Percentiles rank a stretch among this genome's conserved stretches.
These are phyloP conservation scores for Tetracladium setigerum DNA, from an alignment of 495 filamentous ascomycete genomes.

Conservation along the genomic window DNA sequence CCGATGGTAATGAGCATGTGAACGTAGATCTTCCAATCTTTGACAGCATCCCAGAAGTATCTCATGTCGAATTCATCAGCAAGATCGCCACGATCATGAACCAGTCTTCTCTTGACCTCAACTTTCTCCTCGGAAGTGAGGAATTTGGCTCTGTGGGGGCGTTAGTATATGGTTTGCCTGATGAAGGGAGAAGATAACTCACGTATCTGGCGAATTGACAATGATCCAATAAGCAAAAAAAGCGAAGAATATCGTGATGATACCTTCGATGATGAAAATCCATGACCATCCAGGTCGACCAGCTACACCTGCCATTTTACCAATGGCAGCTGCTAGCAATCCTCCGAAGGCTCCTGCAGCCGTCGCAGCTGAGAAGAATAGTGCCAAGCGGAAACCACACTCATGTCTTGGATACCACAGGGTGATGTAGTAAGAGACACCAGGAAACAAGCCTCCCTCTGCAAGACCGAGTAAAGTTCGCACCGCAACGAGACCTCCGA, in stretches of 20 bases:
- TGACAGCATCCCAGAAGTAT: constrained; percentile 43
- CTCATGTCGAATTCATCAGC: neutral
- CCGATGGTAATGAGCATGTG: constrained; percentile 34
- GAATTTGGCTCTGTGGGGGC: neutral
- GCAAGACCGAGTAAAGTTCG: constrained; percentile 52
- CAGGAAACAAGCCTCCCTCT: constrained; percentile 53
- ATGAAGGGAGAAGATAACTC: neutral
- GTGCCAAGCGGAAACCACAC: constrained; percentile 46
- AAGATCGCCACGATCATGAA: neutral
- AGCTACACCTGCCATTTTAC: constrained; percentile 42
- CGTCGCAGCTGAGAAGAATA: constrained; percentile 50
- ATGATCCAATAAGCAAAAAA: neutral
- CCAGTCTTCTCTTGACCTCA: neutral
- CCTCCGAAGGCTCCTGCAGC: constrained; percentile 52
- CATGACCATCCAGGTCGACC: constrained; percentile 54
- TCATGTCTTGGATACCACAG: constrained; percentile 60
- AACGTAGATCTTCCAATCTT: constrained; percentile 4
- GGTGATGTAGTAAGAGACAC: constrained; percentile 45
- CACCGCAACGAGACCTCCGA: constrained; percentile 58
- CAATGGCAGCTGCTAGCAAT: constrained; percentile 55
- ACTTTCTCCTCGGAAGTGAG: neutral
- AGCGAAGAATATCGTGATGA: constrained; percentile 1
- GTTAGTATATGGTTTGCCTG: too few species aligned
- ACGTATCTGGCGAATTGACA: neutral
- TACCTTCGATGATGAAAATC: constrained; percentile 26